Evolutionary conservation across 2,329 filamentous ascomycete species (phyloP), one percentile per base, ranked within the genome.

Genomic region (Lachnellula arida): DNA sequence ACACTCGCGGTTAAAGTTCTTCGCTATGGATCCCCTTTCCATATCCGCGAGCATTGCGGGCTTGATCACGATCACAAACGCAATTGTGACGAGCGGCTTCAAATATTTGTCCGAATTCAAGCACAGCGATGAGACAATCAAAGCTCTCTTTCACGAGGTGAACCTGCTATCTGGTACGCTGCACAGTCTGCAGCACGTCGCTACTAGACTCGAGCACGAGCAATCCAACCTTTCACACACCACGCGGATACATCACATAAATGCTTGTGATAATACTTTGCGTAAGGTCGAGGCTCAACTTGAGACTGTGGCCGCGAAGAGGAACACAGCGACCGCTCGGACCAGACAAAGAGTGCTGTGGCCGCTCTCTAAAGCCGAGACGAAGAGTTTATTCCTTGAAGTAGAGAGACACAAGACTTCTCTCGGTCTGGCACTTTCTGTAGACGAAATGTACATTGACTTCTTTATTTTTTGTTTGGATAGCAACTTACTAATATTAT

Each of bases 91-190:
- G 2, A 37, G 49, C 5, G 48, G 57, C 15, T 56, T 49, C 39
- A 53, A 56, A 19, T 61, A 54, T 4, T 51, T 60, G 2, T 57
- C 44, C 23, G 52, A 55, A 17, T 43, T 53, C 9, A 54, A 52
- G 34, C 52, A 46, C 51, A 54, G 57, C 6, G 28, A 46, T 6
- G 44, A 44, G 22, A 47, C 17, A 23, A 25, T 56, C 1, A 37
- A 53, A n/a, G 52, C 17, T 2, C 49, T 56, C 17, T 7, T 61
- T 2, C 17, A 47, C 7, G 59, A 61, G 17, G 51, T 53, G 11
- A 60, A 51, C 2, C 25, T 32, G 14, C 54, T 61, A 9, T 50
- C 39, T 34, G 57, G 51, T 2, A 53, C 55, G 7, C 52, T 61
- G 3, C 28, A 58, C 4, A 60, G n/a, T 14, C 46, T 54, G 6